Evolutionary conservation across 2,329 filamentous ascomycete genomes (phyloP), one percentile per base, ranked within the genome.

Genomic region (Coniochaeta hoffmannii): DNA sequence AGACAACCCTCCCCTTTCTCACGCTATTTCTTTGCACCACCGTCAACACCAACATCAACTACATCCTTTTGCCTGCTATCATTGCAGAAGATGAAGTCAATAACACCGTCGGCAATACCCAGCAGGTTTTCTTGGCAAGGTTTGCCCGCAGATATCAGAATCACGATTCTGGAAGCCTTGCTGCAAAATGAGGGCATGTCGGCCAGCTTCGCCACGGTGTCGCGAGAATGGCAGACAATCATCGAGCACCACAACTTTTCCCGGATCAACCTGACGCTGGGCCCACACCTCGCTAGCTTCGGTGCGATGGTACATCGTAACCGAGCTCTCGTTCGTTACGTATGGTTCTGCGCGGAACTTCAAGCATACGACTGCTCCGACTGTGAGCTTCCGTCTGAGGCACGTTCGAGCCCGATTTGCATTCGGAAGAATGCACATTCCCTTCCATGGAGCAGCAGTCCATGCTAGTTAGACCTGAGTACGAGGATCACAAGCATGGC

Each of bases 261-360:
- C 50, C 61, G 60, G 35, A 67, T 69, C 60, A 65, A 59, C 56
- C 56, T 68, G 41, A 69, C 65, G 32, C 59, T 57, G 53, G 61
- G 62, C 50, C 10, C 35, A 17, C 63, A 65, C 32, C 56, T 69
- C 54, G 58, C 44, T 46, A 53, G 67, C 44, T 66, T 68, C 56
- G 36, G 55, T 56, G 59, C 57, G 2, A 69, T 69, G 58, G 58
- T 57, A 53, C 55, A 59, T 59, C 68, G 66, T 31, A 68, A 65
- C 65, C 54, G 62, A 67, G 30, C 55, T 58, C 60, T 64, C 50
- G 61, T 67, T 32, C 28, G 56, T 15, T 65, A 65, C 53, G 62
- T 68, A 34, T 67, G 65, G 66, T 55, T 68, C 53, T 68, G 61
- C 57, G 58, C 65, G 50, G 65, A 68, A 59, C 65, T 68, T 49